Evolutionary conservation across 169 alveolate genomes (phyloP).

Genomic region (Fabrea salina): DNA sequence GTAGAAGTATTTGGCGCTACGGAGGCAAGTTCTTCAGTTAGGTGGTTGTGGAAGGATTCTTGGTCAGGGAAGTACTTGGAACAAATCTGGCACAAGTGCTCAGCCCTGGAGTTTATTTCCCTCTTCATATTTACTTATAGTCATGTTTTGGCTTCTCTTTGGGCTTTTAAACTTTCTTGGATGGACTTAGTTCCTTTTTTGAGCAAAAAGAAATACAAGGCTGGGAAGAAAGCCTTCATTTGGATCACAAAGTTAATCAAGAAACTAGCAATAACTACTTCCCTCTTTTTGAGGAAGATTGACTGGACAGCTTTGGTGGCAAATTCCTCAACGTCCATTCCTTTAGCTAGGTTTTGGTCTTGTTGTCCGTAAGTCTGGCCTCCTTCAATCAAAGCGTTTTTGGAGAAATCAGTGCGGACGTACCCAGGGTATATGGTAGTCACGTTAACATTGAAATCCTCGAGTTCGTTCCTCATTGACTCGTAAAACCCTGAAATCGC

Average conservation of each 20-base stretch:
- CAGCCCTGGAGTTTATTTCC: too few species aligned
- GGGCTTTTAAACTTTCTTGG: too few species aligned
- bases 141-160: too few species aligned
- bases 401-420: slow-evolving; percentile 57
- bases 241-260: neutral
- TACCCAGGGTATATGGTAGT: slow-evolving; percentile 45
- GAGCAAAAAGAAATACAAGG: neutral
- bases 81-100: too few species aligned
- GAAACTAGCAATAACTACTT: neutral
- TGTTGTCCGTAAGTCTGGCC: slow-evolving; percentile 50
- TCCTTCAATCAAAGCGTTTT: slow-evolving; percentile 52
- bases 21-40: too few species aligned
- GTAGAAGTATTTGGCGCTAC: too few species aligned
- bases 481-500: slow-evolving; percentile 50
- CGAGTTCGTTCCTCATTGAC: slow-evolving; percentile 41
- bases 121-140: too few species aligned
- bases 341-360: slow-evolving; percentile 40
- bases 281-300: neutral
- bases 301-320: slow-evolving; percentile 3
- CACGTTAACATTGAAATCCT: slow-evolving; percentile 19
- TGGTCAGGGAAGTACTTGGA: too few species aligned
- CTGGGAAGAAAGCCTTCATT: neutral
- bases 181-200: too few species aligned
- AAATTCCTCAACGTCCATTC: slow-evolving; percentile 51
- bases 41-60: too few species aligned